Percentiles rank a stretch among this genome's conserved stretches.
phyloP scores from a whole-genome alignment of 2,329 filamentous ascomycete species.

The Fusarium dimerum region DNA sequence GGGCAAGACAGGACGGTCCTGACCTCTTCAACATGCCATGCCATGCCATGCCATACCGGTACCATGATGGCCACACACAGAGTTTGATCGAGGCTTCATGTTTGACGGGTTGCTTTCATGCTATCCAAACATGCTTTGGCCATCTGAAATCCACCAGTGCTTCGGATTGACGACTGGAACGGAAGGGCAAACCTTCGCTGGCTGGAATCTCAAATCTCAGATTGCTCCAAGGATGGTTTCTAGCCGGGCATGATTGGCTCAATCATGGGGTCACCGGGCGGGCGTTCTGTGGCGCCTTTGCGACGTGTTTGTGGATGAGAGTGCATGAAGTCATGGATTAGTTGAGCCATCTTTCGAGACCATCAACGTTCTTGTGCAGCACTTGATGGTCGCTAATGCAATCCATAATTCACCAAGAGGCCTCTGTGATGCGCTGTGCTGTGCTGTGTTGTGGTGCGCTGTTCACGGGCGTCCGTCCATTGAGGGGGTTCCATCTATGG shows the following conservation, averaged over 20 bases:
- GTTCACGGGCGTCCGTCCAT: neutral
- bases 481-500: neutral
- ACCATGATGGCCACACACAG: conserved; percentile 1
- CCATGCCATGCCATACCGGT: neutral
- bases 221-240: conserved; percentile 2
- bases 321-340: conserved; percentile 39
- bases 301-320: conserved; percentile 32
- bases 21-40: neutral
- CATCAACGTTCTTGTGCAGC: conserved; percentile 15
- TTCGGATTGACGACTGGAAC: conserved; percentile 24
- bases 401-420: neutral
- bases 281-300: conserved; percentile 23
- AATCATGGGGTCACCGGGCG: conserved; percentile 6
- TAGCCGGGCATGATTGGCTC: conserved; percentile 19
- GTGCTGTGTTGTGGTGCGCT: neutral
- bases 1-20: too few species aligned
- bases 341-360: conserved; percentile 14
- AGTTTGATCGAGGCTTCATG: conserved; percentile 7
- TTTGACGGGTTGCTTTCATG: conserved; percentile 2
- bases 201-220: conserved; percentile 18
- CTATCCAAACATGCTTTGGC: conserved; percentile 9
- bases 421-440: neutral
- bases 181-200: conserved; percentile 27
- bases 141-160: conserved; percentile 2
- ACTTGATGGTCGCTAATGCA: conserved; percentile 1